Percentiles rank a stretch among this genome's conserved stretches.
phyloP scores from a whole-genome alignment of 345 rosid genomes.

The Camelina laxa region DNA sequence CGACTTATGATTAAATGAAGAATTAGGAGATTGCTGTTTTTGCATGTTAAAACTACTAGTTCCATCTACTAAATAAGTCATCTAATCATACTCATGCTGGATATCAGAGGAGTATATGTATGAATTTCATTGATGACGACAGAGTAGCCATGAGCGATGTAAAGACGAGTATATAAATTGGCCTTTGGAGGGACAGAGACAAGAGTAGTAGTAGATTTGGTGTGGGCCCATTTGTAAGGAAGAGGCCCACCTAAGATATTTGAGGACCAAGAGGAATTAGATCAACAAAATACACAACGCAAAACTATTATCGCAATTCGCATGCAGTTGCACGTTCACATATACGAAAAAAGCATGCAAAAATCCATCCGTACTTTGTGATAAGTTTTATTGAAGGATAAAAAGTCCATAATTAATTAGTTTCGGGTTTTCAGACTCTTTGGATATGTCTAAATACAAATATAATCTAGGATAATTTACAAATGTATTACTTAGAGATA shows the following conservation, averaged over 20 bases:
- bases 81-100: slow-evolving; percentile 8
- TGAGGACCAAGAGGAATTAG: slow-evolving; percentile 36
- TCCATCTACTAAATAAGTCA: background rate
- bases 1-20: background rate
- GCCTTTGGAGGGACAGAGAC: slow-evolving; percentile 25
- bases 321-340: slow-evolving; percentile 41
- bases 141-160: slow-evolving; percentile 29
- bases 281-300: slow-evolving; percentile 18
- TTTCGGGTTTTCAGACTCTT: background rate
- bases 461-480: background rate
- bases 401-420: background rate
- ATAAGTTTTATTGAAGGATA: background rate
- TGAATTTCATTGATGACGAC: slow-evolving; percentile 5
- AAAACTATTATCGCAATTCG: slow-evolving; percentile 27
- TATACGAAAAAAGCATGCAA: slow-evolving; percentile 36
- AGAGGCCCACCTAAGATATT: slow-evolving; percentile 41
- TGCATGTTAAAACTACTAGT: slow-evolving; percentile 9
- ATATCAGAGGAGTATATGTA: slow-evolving; percentile 14
- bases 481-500: slow-evolving; percentile 23
- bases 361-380: slow-evolving; percentile 19
- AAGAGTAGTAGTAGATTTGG: slow-evolving; percentile 31
- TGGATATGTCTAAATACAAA: background rate
- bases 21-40: slow-evolving; percentile 4
- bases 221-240: slow-evolving; percentile 32
- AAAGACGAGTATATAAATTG: slow-evolving; percentile 20